A percentile compares a stretch with the other conserved stretches of the same genome.
These are phyloP conservation scores for Plenodomus tracheiphilus DNA, from an alignment of 2,329 filamentous ascomycete genomes.

Conservation along the genomic window DNA sequence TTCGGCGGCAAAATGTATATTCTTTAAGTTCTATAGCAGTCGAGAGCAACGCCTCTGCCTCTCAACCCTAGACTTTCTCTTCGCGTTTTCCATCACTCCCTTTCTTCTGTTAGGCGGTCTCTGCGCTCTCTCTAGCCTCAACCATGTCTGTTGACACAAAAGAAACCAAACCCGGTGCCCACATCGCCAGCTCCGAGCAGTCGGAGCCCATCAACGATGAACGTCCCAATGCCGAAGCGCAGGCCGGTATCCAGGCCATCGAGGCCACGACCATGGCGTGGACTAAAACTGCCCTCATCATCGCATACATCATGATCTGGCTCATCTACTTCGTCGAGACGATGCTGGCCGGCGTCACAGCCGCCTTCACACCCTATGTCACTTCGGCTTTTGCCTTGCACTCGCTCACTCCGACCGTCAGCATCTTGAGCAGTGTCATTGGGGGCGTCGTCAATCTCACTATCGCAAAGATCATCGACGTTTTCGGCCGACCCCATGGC, in stretches of 20 bases:
- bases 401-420: conserved; percentile 37
- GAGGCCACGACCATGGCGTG: conserved; percentile 10
- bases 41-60: neutral
- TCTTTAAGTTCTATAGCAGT: no score
- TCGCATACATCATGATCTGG: conserved; percentile 7
- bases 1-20: no score
- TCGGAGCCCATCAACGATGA: neutral
- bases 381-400: conserved; percentile 39
- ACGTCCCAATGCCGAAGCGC: neutral
- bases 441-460: conserved; percentile 41
- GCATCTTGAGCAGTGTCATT: conserved; percentile 38
- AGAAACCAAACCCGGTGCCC: neutral
- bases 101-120: neutral
- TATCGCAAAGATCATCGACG: conserved; percentile 44
- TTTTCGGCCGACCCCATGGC: conserved; percentile 45
- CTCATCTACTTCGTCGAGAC: conserved; percentile 49
- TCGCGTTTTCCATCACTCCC: neutral
- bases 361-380: conserved; percentile 44
- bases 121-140: neutral
- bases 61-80: neutral
- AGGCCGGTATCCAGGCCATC: conserved; percentile 8
- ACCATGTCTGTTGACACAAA: neutral
- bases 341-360: conserved; percentile 45
- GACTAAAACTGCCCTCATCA: conserved; percentile 1
- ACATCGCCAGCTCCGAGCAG: neutral